phyloP scores from a whole-genome alignment of 1,284 basidiomycete species.

The Ustilago nuda region DNA sequence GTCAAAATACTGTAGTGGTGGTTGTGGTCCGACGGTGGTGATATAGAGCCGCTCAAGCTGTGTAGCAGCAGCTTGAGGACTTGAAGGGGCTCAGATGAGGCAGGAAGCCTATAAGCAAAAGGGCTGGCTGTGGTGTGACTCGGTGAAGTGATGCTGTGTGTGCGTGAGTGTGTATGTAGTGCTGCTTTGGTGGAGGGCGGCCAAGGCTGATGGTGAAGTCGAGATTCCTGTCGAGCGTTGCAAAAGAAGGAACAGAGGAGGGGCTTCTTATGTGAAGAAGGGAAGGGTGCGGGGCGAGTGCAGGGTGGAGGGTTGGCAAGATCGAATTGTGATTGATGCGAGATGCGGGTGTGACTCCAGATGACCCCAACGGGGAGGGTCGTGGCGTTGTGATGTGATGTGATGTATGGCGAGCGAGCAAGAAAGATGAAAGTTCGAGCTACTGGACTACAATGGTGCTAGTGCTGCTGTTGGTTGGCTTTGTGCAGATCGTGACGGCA shows the following conservation, averaged over 20 bases:
- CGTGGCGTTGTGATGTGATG: constrained; percentile 27
- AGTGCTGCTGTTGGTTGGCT: background rate
- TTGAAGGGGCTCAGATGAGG: background rate
- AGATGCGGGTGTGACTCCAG: constrained; percentile 12
- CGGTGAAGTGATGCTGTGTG: background rate
- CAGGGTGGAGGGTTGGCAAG: background rate
- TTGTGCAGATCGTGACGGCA: constrained; percentile 21
- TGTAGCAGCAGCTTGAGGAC: constrained; percentile 30
- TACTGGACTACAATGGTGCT: background rate
- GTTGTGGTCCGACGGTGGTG: constrained; percentile 21
- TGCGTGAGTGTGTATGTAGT: background rate
- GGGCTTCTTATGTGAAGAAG: constrained; percentile 1
- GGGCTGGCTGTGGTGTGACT: background rate
- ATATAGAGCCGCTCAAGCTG: constrained; percentile 19
- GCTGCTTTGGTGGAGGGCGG: background rate
- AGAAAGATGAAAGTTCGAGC: constrained; percentile 11
- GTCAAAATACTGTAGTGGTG: constrained; percentile 19
- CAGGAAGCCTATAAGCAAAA: background rate
- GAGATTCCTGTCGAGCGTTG: background rate
- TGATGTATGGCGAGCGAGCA: constrained; percentile 36
- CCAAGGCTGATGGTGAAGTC: background rate
- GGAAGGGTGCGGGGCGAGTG: background rate
- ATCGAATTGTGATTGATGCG: constrained; percentile 5
- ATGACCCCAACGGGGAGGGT: constrained; percentile 24
- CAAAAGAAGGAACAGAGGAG: background rate